Percentiles rank a stretch among this genome's conserved stretches.
phyloP scores from a whole-genome alignment of 345 rosid species.

The Excoecaria agallocha region DNA sequence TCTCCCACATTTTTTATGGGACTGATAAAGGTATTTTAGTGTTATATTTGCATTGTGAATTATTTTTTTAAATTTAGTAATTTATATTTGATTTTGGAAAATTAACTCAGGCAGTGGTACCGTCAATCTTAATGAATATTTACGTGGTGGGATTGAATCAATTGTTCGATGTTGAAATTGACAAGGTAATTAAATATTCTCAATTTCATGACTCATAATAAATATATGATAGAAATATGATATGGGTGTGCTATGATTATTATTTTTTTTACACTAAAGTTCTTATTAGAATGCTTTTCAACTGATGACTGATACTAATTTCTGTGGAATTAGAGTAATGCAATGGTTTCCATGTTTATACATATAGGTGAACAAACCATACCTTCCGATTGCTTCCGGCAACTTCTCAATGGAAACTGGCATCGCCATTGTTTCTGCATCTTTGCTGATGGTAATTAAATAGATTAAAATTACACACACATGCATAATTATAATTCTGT shows the following conservation, averaged over 20 bases:
- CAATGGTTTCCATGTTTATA: background rate
- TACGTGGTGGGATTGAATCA: slow-evolving; percentile 38
- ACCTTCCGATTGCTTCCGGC: slow-evolving; percentile 42
- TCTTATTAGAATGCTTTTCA: no score
- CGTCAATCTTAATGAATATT: slow-evolving; percentile 31
- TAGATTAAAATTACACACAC: no score
- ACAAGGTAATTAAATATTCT: slow-evolving; percentile 25
- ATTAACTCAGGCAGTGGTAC: slow-evolving; percentile 28
- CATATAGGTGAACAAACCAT: slow-evolving; percentile 31
- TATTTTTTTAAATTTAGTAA: no score
- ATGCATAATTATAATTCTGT: no score
- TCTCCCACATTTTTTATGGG: slow-evolving; percentile 30
- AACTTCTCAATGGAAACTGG: slow-evolving; percentile 32
- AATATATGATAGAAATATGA: no score
- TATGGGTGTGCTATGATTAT: no score
- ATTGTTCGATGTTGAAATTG: slow-evolving; percentile 34
- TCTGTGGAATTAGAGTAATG: no score
- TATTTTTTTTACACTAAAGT: no score
- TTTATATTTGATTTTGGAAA: background rate
- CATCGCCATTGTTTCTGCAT: slow-evolving; percentile 19
- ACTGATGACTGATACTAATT: no score
- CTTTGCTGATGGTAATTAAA: slow-evolving; percentile 21
- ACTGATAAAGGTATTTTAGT: slow-evolving; percentile 24
- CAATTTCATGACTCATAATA: background rate
- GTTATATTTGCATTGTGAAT: no score